Evolutionary conservation across 768 basidiomycete species (phyloP).

Genomic region (Kwoniella europaea): DNA sequence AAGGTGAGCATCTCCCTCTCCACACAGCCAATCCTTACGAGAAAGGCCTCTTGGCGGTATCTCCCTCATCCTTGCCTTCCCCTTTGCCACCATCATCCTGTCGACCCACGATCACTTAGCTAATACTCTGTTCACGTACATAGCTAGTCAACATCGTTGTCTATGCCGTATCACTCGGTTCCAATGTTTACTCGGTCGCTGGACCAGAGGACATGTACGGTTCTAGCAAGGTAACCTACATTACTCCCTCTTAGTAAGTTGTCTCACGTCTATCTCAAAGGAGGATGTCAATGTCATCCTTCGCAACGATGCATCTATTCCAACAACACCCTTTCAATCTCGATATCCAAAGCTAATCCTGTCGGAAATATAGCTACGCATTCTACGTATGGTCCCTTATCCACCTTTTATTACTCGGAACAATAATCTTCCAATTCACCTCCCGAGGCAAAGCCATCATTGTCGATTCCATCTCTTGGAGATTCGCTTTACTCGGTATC

Average conservation of each 20-base stretch:
- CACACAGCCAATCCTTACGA: background rate
- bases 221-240: constrained; percentile 67
- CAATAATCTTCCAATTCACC: constrained; percentile 67
- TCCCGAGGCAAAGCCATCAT: constrained; percentile 72
- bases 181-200: constrained; percentile 82
- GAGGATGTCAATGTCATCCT: background rate
- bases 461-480: constrained; percentile 87
- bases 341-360: background rate
- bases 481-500: constrained; percentile 83
- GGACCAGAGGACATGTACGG: constrained; percentile 64
- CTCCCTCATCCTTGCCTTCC: background rate
- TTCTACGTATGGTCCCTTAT: constrained; percentile 71
- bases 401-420: constrained; percentile 87
- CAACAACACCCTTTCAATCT: background rate
- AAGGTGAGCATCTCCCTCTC: constrained; percentile 64
- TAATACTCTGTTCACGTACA: background rate
- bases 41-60: background rate
- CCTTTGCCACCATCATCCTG: constrained; percentile 1
- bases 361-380: constrained; percentile 13
- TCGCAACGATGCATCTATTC: background rate
- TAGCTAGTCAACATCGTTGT: constrained; percentile 75
- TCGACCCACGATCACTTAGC: background rate
- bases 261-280: background rate
- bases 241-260: constrained; percentile 77
- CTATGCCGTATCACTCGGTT: constrained; percentile 79